Evolutionary conservation across 1,284 basidiomycete genomes (phyloP), one percentile per base, ranked within the genome.

Genomic region (Psilocybe mexicana): DNA sequence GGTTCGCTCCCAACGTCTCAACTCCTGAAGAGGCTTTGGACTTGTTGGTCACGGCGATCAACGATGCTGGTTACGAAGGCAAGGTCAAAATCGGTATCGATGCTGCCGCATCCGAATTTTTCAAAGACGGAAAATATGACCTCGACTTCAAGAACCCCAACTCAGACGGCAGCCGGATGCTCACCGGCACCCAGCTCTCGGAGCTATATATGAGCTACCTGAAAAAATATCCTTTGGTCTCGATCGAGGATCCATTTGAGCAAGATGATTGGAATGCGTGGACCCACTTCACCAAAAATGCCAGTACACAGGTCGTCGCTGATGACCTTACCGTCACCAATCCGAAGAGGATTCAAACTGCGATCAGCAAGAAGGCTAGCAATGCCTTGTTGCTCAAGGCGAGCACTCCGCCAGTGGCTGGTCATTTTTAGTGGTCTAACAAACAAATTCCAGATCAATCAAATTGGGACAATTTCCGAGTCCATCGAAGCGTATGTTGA

Each of bases 121-220:
- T 94, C 91, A 98, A 98, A 87, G 94, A 98, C 26, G 96, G 95
- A 74, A 98, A 98, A 83, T 99, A 99, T 81, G 96, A 99, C 76
- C 82, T 99, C 61, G 95, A 98, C 84, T 98, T 96, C 86, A 95
- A 98, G 86, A 98, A 98, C 87, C 90, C 95, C 76, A 97, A 98
- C 86, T 91, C 96, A 76, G 95, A 98, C 80, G 83, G 91, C 46
- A 90, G 85, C 79, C 93, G 98, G 79, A 96, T 92, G 3, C 89
- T 98, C 76, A 80, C 92, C 30, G 96, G 96, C 67, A 79, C 82
- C 62, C 85, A 98, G 80, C 94, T 99, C 66, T 94, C 94, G 40
- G 91, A 96, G 59, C 81, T 96, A 70, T 98, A 98, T 85, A 75
- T 95, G 70, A 74, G 79, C 67, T 91, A 92, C 75, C 76, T 89